phyloP scores from a whole-genome alignment of 768 basidiomycete genomes.

The Thelephora ganbajun region DNA sequence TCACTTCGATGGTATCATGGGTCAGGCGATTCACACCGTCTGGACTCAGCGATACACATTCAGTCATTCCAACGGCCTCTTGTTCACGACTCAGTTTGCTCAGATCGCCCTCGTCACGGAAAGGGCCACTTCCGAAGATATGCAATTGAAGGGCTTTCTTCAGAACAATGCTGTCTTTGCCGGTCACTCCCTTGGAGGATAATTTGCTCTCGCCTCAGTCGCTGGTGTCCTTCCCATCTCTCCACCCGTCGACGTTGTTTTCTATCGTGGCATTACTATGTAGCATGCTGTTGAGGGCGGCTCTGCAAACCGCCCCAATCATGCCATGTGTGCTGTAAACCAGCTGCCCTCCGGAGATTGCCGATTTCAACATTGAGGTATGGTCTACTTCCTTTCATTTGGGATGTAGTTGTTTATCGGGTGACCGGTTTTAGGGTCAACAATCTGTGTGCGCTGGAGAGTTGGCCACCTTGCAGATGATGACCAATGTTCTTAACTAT shows the following conservation, averaged over 20 bases:
- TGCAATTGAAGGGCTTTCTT: slow-evolving; percentile 91
- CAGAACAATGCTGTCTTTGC: slow-evolving; percentile 84
- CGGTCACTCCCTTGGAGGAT: slow-evolving; percentile 98
- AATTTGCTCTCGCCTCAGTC: slow-evolving; percentile 95
- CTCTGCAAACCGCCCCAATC: slow-evolving; percentile 82
- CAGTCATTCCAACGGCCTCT: slow-evolving; percentile 85
- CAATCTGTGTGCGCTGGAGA: slow-evolving; percentile 99
- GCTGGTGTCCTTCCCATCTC: slow-evolving; percentile 94
- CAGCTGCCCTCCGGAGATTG: slow-evolving; percentile 87
- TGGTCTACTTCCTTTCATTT: slow-evolving; percentile 8
- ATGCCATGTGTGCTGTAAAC: slow-evolving; percentile 99
- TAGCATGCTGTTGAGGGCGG: slow-evolving; percentile 98
- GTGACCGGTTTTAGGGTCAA: slow-evolving; percentile 52
- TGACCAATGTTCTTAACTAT: slow-evolving; percentile 95
- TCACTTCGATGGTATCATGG: slow-evolving; percentile 98
- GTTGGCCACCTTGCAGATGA: slow-evolving; percentile 78
- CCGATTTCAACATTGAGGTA: slow-evolving; percentile 92
- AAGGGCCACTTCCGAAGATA: slow-evolving; percentile 96
- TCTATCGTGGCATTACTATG: slow-evolving; percentile 99
- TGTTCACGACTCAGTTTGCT: slow-evolving; percentile 97
- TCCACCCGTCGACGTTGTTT: slow-evolving; percentile 95
- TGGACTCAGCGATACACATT: slow-evolving; percentile 98
- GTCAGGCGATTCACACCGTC: slow-evolving; percentile 88
- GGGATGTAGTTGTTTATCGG: not conserved
- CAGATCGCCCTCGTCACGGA: slow-evolving; percentile 98